A percentile compares a stretch with the other conserved stretches of the same genome.
Evolutionary conservation across 768 basidiomycete genomes (phyloP).

Genomic region (Boletus sensibilis): DNA sequence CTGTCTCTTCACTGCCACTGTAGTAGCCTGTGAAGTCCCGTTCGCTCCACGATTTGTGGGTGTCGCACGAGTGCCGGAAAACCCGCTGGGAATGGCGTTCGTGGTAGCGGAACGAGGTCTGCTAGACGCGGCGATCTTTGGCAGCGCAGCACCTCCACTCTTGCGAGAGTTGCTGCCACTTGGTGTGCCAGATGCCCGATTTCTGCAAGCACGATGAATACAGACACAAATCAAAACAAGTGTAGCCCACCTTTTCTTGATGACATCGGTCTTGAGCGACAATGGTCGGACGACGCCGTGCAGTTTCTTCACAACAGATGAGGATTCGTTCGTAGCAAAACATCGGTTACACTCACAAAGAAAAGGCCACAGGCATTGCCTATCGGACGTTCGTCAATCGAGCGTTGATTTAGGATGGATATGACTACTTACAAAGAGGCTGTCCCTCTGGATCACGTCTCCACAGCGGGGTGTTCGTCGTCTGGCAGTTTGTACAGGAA

Average conservation of each 20-base stretch:
- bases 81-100: conserved; percentile 50
- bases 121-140: conserved; percentile 74
- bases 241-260: conserved; percentile 81
- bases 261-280: conserved; percentile 94
- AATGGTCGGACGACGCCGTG: conserved; percentile 94
- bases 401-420: conserved; percentile 9
- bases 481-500: conserved; percentile 91
- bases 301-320: conserved; percentile 65
- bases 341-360: conserved; percentile 59
- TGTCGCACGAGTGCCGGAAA: conserved; percentile 41
- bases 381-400: conserved; percentile 29
- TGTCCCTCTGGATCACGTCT: conserved; percentile 90
- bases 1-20: conserved; percentile 69
- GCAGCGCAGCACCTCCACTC: conserved; percentile 48
- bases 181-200: conserved; percentile 77
- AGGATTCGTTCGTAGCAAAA: conserved; percentile 8
- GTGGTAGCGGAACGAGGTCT: conserved; percentile 73
- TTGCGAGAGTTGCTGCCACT: conserved; percentile 62
- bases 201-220: conserved; percentile 42
- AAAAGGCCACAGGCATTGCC: conserved; percentile 93
- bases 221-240: neutral
- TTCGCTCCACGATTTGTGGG: conserved; percentile 30
- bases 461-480: conserved; percentile 94
- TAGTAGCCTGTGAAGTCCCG: conserved; percentile 19
- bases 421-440: conserved; percentile 67